Percentiles rank a stretch among this genome's conserved stretches.
phyloP scores from a whole-genome alignment of 2,329 filamentous ascomycete species.

The Microsporum canis region DNA sequence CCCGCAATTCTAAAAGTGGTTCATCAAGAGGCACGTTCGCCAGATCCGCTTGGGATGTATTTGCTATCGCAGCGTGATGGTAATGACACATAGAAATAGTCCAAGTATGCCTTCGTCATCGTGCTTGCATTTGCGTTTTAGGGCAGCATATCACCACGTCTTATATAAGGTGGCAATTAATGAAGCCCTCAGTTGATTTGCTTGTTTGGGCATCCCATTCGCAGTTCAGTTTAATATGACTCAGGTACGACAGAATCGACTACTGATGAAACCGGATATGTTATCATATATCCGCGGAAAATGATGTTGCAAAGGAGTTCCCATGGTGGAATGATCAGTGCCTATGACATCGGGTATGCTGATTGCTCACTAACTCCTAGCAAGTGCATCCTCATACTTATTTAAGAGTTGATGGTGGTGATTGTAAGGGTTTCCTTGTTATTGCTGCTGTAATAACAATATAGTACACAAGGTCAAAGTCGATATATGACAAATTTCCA shows the following conservation, averaged over 20 bases:
- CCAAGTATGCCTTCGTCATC: background rate
- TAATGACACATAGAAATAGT: background rate
- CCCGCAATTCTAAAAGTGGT: background rate
- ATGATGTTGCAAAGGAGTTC: background rate
- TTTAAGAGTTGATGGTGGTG: too few relatives aligned
- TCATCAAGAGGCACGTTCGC: background rate
- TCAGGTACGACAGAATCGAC: background rate
- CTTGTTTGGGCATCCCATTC: background rate
- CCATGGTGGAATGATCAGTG: too few relatives aligned
- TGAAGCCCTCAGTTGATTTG: background rate
- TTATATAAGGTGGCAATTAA: background rate
- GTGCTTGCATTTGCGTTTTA: background rate
- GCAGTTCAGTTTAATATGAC: background rate
- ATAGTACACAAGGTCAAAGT: too few relatives aligned
- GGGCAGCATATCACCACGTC: background rate
- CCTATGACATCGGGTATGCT: too few relatives aligned
- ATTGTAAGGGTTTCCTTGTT: too few relatives aligned
- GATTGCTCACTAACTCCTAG: too few relatives aligned
- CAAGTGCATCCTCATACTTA: too few relatives aligned
- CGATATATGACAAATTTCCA: too few relatives aligned
- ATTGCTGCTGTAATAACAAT: too few relatives aligned
- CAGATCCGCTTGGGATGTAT: background rate
- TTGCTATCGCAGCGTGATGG: background rate
- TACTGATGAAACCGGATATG: background rate
- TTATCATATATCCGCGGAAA: background rate